Percentiles rank a stretch among this genome's conserved stretches.
phyloP scores from a whole-genome alignment of 768 basidiomycete species.

The Hericium erinaceus region DNA sequence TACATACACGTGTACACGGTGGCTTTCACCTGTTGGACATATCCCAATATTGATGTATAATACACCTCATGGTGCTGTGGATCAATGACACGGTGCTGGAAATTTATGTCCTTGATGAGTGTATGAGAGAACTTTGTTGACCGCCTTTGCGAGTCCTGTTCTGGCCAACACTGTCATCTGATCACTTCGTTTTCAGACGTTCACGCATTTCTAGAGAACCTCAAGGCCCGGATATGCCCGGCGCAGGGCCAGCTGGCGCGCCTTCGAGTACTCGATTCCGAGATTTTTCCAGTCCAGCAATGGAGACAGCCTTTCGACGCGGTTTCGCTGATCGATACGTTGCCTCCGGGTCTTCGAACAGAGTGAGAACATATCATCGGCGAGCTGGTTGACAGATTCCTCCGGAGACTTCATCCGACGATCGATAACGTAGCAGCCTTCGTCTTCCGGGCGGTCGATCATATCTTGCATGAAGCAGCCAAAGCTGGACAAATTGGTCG shows the following conservation, averaged over 20 bases:
- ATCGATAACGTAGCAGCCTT: slow-evolving; percentile 96
- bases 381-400: slow-evolving; percentile 81
- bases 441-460: slow-evolving; percentile 88
- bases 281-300: slow-evolving; percentile 97
- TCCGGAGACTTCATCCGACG: slow-evolving; percentile 83
- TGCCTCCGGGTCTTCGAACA: slow-evolving; percentile 80
- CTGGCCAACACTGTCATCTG: background rate
- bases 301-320: slow-evolving; percentile 89
- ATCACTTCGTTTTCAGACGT: slow-evolving; percentile 45
- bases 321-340: slow-evolving; percentile 96
- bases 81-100: no score
- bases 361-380: slow-evolving; percentile 68
- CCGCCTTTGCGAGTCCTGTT: no score
- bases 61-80: no score
- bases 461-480: slow-evolving; percentile 99
- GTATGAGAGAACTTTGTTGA: no score
- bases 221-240: slow-evolving; percentile 98
- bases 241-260: slow-evolving; percentile 81
- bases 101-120: no score
- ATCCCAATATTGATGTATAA: no score
- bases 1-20: no score
- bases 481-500: slow-evolving; percentile 96
- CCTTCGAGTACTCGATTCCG: slow-evolving; percentile 95
- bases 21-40: no score
- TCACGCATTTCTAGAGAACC: slow-evolving; percentile 95